Conservation (phyloP, 768 basidiomycete genomes). For the Leccinum boreale region DNA sequence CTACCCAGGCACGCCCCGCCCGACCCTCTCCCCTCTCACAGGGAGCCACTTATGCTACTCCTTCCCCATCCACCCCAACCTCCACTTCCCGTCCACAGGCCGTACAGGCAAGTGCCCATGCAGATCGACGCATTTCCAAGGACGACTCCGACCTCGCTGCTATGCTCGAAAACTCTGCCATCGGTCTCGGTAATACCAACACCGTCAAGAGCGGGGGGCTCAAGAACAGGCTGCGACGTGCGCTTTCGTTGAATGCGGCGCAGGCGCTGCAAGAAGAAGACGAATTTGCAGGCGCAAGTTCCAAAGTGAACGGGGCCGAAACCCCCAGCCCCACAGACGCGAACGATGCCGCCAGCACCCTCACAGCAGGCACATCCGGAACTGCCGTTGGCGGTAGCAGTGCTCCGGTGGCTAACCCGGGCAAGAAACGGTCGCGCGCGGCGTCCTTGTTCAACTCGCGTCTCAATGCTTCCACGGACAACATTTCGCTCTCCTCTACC, state of each 20-base stretch:
- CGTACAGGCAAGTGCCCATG: constrained; percentile 46
- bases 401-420: constrained; percentile 29
- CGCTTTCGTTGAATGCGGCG: constrained; percentile 61
- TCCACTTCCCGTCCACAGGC: constrained; percentile 22
- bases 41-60: constrained; percentile 24
- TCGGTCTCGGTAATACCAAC: constrained; percentile 34
- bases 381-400: constrained; percentile 4
- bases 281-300: constrained; percentile 17
- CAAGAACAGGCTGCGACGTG: constrained; percentile 74
- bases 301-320: constrained; percentile 31
- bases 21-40: constrained; percentile 35
- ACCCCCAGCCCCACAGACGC: constrained; percentile 27
- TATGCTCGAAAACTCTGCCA: constrained; percentile 41
- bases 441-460: constrained; percentile 84
- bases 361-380: constrained; percentile 39
- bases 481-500: constrained; percentile 92
- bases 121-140: constrained; percentile 74
- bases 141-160: constrained; percentile 70
- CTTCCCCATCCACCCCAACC: constrained; percentile 12
- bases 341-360: constrained; percentile 28
- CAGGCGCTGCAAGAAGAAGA: constrained; percentile 52
- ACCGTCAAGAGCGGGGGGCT: constrained; percentile 62
- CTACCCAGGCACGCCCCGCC: constrained; percentile 27
- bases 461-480: constrained; percentile 86
- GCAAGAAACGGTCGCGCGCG: constrained; percentile 70